phyloP scores from a whole-genome alignment of 225 moss, liverwort and hornwort genomes.

The Lunularia cruciata region DNA sequence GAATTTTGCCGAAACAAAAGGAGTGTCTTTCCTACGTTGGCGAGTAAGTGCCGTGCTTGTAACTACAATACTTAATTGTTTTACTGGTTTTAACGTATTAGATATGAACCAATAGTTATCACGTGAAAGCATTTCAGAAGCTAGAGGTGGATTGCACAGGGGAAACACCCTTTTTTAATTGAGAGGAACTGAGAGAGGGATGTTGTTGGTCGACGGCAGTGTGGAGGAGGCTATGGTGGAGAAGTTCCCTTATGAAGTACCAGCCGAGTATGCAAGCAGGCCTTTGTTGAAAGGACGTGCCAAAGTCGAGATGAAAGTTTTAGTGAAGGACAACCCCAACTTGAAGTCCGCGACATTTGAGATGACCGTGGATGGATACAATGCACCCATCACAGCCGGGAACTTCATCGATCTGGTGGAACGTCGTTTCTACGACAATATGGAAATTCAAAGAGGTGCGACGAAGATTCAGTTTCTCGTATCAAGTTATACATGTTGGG shows the following conservation, averaged over 20 bases:
- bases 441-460: slow-evolving; percentile 92
- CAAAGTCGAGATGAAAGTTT: slow-evolving; percentile 90
- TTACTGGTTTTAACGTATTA: too few species aligned
- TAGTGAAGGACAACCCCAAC: slow-evolving; percentile 92
- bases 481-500: too few species aligned
- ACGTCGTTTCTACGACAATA: slow-evolving; percentile 94
- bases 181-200: too few species aligned
- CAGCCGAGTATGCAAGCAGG: slow-evolving; percentile 65
- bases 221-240: slow-evolving; percentile 91
- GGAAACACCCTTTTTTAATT: too few species aligned
- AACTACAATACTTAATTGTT: too few species aligned
- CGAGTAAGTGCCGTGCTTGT: slow-evolving; percentile 90
- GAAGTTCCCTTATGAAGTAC: slow-evolving; percentile 72
- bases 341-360: slow-evolving; percentile 67
- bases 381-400: slow-evolving; percentile 93
- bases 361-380: slow-evolving; percentile 92
- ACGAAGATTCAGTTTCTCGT: neutral
- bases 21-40: slow-evolving; percentile 74
- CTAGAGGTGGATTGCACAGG: too few species aligned
- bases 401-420: slow-evolving; percentile 90
- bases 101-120: too few species aligned
- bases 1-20: slow-evolving; percentile 74
- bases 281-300: slow-evolving; percentile 89
- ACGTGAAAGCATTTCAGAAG: too few species aligned
- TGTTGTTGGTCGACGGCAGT: slow-evolving; percentile 38